Evolutionary conservation across 345 rosid genomes (phyloP).

Genomic region (Diplotaxis tenuifolia): DNA sequence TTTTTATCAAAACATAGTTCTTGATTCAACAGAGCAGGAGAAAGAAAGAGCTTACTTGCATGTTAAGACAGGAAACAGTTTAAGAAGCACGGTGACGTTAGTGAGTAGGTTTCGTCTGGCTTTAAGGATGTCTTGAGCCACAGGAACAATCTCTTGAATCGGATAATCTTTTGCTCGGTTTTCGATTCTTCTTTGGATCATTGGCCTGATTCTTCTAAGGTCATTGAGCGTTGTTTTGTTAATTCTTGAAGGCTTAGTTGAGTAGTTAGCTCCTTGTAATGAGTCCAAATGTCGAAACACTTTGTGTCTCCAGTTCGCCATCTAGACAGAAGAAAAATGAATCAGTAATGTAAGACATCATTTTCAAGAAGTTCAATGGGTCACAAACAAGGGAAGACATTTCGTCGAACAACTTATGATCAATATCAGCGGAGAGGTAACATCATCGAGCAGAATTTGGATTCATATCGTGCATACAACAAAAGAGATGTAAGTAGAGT

Average conservation of each 20-base stretch:
- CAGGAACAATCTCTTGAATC: slow-evolving; percentile 52
- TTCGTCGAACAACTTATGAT: slow-evolving; percentile 26
- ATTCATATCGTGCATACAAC: not conserved
- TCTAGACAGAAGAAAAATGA: slow-evolving; percentile 1
- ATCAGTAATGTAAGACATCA: slow-evolving; percentile 4
- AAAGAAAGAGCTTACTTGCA: slow-evolving; percentile 59
- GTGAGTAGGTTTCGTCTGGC: slow-evolving; percentile 52
- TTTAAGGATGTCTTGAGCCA: slow-evolving; percentile 62
- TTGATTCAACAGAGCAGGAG: not conserved
- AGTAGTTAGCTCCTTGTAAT: slow-evolving; percentile 21
- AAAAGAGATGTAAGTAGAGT: not conserved
- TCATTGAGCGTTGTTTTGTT: slow-evolving; percentile 51
- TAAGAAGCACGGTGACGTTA: slow-evolving; percentile 59
- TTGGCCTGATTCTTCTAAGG: slow-evolving; percentile 64
- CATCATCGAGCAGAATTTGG: not conserved
- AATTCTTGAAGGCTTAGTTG: slow-evolving; percentile 33
- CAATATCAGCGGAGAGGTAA: not conserved
- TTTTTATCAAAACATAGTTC: not conserved
- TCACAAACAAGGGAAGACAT: not conserved
- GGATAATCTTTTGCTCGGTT: slow-evolving; percentile 73
- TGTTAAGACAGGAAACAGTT: slow-evolving; percentile 51
- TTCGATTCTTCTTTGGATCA: slow-evolving; percentile 75
- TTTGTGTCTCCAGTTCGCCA: slow-evolving; percentile 38
- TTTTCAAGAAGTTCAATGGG: not conserved
- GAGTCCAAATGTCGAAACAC: slow-evolving; percentile 18